Evolutionary conservation across 1,284 basidiomycete species (phyloP).

Genomic region (Neonothopanus nambi): DNA sequence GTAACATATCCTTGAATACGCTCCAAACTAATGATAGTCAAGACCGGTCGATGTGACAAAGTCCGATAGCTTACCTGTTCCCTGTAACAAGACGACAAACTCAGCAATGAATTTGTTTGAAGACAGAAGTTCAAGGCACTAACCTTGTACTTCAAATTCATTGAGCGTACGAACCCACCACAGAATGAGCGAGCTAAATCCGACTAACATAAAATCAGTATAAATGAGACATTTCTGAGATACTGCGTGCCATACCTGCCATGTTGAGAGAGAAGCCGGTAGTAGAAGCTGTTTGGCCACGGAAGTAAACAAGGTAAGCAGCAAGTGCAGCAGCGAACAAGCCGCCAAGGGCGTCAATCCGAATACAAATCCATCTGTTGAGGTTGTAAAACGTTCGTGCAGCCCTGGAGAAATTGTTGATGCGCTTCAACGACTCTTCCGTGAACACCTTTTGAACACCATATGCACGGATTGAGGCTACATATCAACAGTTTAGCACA

Average conservation of each 20-base stretch:
- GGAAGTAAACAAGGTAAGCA: conserved; percentile 51
- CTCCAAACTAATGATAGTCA: conserved; percentile 52
- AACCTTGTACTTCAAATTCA: conserved; percentile 61
- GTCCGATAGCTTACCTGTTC: conserved; percentile 42
- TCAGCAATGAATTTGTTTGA: neutral
- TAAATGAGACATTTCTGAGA: neutral
- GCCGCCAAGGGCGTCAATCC: conserved; percentile 53
- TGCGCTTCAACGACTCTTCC: conserved; percentile 42
- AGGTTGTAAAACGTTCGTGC: conserved; percentile 54
- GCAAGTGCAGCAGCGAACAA: conserved; percentile 54
- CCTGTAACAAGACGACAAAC: conserved; percentile 26
- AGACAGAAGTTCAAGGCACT: neutral
- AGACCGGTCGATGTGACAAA: neutral
- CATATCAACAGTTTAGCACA: neutral
- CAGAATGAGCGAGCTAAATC: conserved; percentile 57
- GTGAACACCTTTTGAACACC: conserved; percentile 50
- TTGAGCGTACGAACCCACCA: conserved; percentile 58
- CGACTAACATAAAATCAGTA: conserved; percentile 32
- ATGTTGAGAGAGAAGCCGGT: conserved; percentile 60
- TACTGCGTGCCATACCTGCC: conserved; percentile 29
- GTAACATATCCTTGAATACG: conserved; percentile 72
- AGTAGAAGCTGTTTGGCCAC: conserved; percentile 42
- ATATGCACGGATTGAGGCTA: conserved; percentile 65
- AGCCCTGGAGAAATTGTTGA: conserved; percentile 49
- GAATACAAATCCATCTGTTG: conserved; percentile 58